Percentiles rank a stretch among this genome's conserved stretches.
Evolutionary conservation across 202 grass and related monocot genomes (phyloP).

Genomic region (Hordeum pubiflorum): DNA sequence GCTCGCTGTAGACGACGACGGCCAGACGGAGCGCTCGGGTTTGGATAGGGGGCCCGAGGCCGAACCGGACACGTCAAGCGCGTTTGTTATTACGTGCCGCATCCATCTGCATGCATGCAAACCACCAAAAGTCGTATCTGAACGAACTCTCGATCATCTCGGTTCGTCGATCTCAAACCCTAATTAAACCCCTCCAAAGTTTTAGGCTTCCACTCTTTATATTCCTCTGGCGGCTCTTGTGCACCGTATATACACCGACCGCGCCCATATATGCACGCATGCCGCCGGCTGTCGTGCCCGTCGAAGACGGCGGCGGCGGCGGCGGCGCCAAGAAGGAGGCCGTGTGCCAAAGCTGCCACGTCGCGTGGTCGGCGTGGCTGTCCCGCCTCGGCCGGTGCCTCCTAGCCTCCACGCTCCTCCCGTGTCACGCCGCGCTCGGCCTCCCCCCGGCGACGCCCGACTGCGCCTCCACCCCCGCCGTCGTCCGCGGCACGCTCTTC

Average conservation of each 20-base stretch:
- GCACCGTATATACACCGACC: not conserved
- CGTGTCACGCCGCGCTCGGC: not conserved
- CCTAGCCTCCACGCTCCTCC: conserved; percentile 25
- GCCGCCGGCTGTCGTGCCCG: conserved; percentile 23
- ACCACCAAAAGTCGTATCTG: not conserved
- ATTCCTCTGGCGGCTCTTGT: not conserved
- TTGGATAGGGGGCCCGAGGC: not conserved
- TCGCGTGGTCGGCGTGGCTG: conserved; percentile 39
- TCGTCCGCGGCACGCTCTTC: conserved; percentile 42
- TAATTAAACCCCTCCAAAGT: not conserved
- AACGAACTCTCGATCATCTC: conserved; percentile 6
- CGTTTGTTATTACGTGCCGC: not conserved
- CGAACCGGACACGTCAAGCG: not conserved
- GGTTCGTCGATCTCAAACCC: not conserved
- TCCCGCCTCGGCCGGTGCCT: conserved; percentile 14
- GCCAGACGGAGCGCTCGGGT: not conserved
- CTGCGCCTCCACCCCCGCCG: not conserved
- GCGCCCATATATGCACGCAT: not conserved
- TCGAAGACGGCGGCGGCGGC: not conserved
- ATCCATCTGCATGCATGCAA: not conserved
- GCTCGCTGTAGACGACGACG: not conserved
- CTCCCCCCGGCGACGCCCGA: not conserved
- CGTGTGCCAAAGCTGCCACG: conserved; percentile 13
- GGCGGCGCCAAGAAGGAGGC: not conserved
- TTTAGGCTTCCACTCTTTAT: not conserved